Conservation (phyloP, 345 rosid genomes). For the Gossypium australe region DNA sequence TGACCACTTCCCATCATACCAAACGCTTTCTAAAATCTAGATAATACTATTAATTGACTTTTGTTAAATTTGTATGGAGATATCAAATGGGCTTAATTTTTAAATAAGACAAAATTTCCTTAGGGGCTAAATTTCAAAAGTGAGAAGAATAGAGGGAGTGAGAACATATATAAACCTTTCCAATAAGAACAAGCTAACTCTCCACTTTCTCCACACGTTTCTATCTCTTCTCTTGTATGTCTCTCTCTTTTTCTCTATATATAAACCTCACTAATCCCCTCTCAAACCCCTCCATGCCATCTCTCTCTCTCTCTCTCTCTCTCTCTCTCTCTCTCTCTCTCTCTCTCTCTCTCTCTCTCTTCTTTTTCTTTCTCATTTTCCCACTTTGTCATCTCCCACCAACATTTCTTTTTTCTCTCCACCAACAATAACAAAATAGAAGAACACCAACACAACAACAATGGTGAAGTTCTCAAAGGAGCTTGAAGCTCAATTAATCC, state of each 20-base stretch:
- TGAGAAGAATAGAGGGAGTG: too few species aligned
- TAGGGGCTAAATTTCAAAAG: too few species aligned
- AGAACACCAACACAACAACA: slow-evolving; percentile 19
- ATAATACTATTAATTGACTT: too few species aligned
- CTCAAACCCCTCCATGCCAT: slow-evolving; percentile 24
- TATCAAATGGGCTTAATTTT: too few species aligned
- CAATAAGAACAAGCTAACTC: slow-evolving; percentile 22
- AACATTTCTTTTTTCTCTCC: background rate
- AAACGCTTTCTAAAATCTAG: too few species aligned
- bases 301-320: background rate
- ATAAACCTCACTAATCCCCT: slow-evolving; percentile 35
- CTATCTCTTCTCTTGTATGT: slow-evolving; percentile 14
- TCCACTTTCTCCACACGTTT: slow-evolving; percentile 32
- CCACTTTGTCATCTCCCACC: background rate
- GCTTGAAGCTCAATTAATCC: slow-evolving; percentile 93
- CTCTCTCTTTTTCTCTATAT: slow-evolving; percentile 14
- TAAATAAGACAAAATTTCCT: too few species aligned
- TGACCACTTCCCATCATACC: too few species aligned
- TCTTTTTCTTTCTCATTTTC: slow-evolving; percentile 3
- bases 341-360: slow-evolving; percentile 2
- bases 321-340: slow-evolving; percentile 1
- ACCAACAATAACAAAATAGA: background rate
- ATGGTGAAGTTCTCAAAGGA: slow-evolving; percentile 99
- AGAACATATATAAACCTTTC: too few species aligned
- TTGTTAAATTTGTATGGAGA: too few species aligned